Base-by-base conservation (phyloP, 139 green algal genomes). In the Volvox reticuliferus region DNA sequence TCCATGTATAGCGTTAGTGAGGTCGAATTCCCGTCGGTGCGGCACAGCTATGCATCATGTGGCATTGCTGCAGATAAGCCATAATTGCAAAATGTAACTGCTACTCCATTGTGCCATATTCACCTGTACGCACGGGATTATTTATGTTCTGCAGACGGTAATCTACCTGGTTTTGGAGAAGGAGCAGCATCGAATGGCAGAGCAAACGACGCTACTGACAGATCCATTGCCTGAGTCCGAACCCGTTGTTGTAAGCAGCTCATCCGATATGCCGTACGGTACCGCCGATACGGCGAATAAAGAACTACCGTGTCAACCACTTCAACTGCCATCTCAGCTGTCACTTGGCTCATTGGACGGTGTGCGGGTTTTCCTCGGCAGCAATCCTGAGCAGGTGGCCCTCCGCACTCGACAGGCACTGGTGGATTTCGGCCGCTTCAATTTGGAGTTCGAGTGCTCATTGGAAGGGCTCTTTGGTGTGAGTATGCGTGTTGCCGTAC, bases 401-500 rank as follows among this genome's bases (percentile, higher is more conserved):
- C 83, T 93, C 79, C 92, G 85, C 61, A 67, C 84, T 44, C 84
- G 92, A 1, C 86, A 92, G 82, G 79, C 77, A 19, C 87, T 94
- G 63, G 24, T 92, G 63, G 89, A 93, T 85, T 78, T 95, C 36
- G 32, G 81, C 18, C n/a, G 28, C 0, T 95, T 87, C 65, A 69
- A 68, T 87, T 77, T 93, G 69, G 86, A 76, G 12, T 62, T 62
- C 14, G 92, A 93, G 92, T 82, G 78, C 44, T 92, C 86, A n/a
- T 80, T 94, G 87, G 61, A 67, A 61, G 92, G 92, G 1, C 44
- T 94, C 36, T 93, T 94, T 71, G 94, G 89, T 81, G 75, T 94
- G 84, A 69, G 61, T 71, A 17, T 24, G 79, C 37, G 79, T 28
- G 22, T 17, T 61, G 24, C 77, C 32, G 32, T 82, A 82, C 30